These are phyloP conservation scores for Laetiporus sulphureus DNA, from an alignment of 1,284 basidiomycete genomes.

Conservation along the genomic window DNA sequence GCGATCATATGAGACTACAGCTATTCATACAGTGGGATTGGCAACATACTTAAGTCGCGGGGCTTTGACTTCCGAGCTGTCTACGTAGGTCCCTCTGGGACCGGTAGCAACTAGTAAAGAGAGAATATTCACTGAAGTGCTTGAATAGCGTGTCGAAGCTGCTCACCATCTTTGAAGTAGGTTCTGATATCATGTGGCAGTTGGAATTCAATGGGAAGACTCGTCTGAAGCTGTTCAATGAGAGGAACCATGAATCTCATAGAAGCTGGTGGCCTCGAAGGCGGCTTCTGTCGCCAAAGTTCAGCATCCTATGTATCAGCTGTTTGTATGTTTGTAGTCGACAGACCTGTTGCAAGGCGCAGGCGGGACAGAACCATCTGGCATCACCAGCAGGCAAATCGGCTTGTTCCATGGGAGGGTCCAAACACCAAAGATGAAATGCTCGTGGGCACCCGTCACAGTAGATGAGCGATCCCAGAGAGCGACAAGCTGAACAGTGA, in stretches of 20 bases:
- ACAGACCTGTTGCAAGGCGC: conserved; percentile 62
- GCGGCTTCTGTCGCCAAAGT: conserved; percentile 54
- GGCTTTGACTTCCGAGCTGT: conserved; percentile 71
- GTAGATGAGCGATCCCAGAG: conserved; percentile 78
- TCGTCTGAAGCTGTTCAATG: conserved; percentile 56
- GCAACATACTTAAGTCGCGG: conserved; percentile 69
- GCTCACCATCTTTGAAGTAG: conserved; percentile 81
- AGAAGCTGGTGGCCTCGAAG: conserved; percentile 52
- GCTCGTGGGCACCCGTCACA: conserved; percentile 96
- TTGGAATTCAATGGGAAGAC: conserved; percentile 78
- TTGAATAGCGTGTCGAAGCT: conserved; percentile 6
- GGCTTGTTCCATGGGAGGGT: conserved; percentile 86
- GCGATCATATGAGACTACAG: conserved; percentile 11
- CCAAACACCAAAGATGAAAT: conserved; percentile 95
- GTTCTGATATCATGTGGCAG: conserved; percentile 84
- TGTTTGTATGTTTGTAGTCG: too few species aligned
- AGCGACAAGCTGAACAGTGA: conserved; percentile 89
- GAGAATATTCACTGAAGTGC: conserved; percentile 9
- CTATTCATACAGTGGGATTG: not conserved
- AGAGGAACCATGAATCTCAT: conserved; percentile 55
- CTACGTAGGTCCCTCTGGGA: conserved; percentile 70
- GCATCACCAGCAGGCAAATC: conserved; percentile 81
- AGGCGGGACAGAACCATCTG: conserved; percentile 89
- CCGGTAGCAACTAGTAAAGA: conserved; percentile 58
- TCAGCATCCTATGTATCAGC: too few species aligned